Conservation (phyloP, 176 grass and related monocot genomes). For the Carex cristatella region DNA sequence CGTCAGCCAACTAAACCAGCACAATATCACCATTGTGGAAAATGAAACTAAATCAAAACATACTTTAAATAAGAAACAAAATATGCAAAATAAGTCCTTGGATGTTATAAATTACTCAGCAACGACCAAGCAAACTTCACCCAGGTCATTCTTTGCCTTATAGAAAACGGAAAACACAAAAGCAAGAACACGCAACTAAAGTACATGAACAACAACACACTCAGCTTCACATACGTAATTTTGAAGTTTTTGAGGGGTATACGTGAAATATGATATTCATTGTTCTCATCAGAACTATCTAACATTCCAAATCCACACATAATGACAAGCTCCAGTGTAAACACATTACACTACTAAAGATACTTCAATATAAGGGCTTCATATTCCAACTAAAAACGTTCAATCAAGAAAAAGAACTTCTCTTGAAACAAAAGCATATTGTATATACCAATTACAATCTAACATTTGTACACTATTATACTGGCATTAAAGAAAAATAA, state of each 20-base stretch:
- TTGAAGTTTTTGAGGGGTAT: too few relatives aligned
- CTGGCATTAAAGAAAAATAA: background rate
- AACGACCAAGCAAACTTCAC: background rate
- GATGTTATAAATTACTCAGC: background rate
- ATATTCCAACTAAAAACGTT: background rate
- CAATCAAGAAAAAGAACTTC: background rate
- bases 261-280: background rate
- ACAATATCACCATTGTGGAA: background rate
- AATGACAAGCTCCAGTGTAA: background rate
- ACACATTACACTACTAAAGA: background rate
- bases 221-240: background rate
- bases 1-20: background rate
- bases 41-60: background rate
- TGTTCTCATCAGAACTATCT: background rate
- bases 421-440: background rate
- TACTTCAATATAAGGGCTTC: background rate
- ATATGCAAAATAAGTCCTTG: background rate
- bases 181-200: background rate
- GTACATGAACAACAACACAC: slow-evolving; percentile 23
- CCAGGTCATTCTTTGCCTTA: background rate
- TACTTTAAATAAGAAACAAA: background rate
- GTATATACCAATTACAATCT: background rate
- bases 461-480: slow-evolving; percentile 3
- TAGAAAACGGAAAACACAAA: background rate
- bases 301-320: background rate